phyloP scores from a whole-genome alignment of 768 basidiomycete species.

The Amyloporia xantha region DNA sequence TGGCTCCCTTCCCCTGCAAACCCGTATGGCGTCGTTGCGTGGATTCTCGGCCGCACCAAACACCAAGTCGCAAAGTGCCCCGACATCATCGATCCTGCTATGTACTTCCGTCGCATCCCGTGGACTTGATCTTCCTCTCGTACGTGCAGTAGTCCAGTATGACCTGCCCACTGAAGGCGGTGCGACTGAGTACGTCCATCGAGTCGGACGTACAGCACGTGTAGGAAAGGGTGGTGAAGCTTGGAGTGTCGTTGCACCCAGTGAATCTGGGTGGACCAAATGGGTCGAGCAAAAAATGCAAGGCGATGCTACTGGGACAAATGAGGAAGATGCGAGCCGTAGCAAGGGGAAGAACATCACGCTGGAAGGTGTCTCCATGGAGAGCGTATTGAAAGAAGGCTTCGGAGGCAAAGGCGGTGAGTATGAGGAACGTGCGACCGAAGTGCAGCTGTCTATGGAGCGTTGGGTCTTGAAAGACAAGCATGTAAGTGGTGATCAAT shows the following conservation, averaged over 20 bases:
- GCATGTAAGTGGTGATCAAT: conserved; percentile 56
- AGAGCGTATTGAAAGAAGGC: conserved; percentile 67
- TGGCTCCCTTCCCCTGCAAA: conserved; percentile 79
- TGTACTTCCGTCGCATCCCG: conserved; percentile 99
- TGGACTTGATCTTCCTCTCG: conserved; percentile 91
- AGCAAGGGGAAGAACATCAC: conserved; percentile 33
- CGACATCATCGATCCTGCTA: conserved; percentile 60
- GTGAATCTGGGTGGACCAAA: conserved; percentile 82
- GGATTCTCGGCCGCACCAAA: conserved; percentile 56
- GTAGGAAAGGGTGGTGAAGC: conserved; percentile 94
- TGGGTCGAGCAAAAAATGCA: conserved; percentile 87
- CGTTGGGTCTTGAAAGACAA: conserved; percentile 78
- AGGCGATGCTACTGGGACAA: conserved; percentile 33
- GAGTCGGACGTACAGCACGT: conserved; percentile 95
- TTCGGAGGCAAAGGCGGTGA: conserved; percentile 81
- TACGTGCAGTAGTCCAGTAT: conserved; percentile 91
- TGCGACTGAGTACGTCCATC: conserved; percentile 92
- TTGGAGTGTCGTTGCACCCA: conserved; percentile 87
- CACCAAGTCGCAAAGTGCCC: conserved; percentile 23
- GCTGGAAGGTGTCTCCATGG: conserved; percentile 56
- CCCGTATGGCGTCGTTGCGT: conserved; percentile 76
- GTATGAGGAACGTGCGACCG: conserved; percentile 86
- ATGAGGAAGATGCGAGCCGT: conserved; percentile 11
- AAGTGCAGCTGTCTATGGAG: conserved; percentile 93
- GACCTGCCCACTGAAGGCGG: conserved; percentile 98